Evolutionary conservation across 2,329 filamentous ascomycete species (phyloP).

Genomic region (Hypoxylon sp.): DNA sequence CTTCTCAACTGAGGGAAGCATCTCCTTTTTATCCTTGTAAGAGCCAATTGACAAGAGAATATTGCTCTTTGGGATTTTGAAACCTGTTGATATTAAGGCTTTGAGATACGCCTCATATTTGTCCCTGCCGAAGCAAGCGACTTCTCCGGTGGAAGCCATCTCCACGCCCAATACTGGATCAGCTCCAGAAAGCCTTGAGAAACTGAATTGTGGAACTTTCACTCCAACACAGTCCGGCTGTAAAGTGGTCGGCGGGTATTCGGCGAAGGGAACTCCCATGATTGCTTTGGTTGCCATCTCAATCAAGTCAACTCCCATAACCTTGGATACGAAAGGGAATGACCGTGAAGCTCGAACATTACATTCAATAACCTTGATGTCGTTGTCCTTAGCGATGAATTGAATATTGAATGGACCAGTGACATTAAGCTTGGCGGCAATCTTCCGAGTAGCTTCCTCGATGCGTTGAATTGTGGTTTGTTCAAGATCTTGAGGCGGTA

Average conservation of each 20-base stretch:
- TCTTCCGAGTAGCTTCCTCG: slow-evolving; percentile 95
- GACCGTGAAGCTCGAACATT: slow-evolving; percentile 97
- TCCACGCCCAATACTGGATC: slow-evolving; percentile 97
- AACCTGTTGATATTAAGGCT: slow-evolving; percentile 93
- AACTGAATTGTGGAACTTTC: slow-evolving; percentile 99
- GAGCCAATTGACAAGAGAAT: slow-evolving; percentile 95
- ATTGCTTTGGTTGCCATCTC: slow-evolving; percentile 99
- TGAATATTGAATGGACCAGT: slow-evolving; percentile 99
- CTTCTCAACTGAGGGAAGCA: slow-evolving; percentile 92
- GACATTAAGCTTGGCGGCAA: slow-evolving; percentile 92
- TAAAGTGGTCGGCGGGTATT: slow-evolving; percentile 84
- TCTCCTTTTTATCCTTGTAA: slow-evolving; percentile 98
- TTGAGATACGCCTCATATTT: slow-evolving; percentile 99
- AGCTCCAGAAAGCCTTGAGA: slow-evolving; percentile 95
- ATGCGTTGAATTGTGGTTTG: slow-evolving; percentile 90
- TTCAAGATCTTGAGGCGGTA: slow-evolving; percentile 94
- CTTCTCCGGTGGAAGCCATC: slow-evolving; percentile 99
- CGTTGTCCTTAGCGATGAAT: slow-evolving; percentile 99
- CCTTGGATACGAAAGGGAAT: slow-evolving; percentile 98
- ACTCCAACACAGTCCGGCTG: slow-evolving; percentile 90
- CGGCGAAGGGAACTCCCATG: slow-evolving; percentile 83
- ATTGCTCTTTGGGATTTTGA: slow-evolving; percentile 96
- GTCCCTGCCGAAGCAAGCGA: slow-evolving; percentile 94
- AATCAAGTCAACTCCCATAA: slow-evolving; percentile 97
- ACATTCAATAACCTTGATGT: slow-evolving; percentile 99